Base-by-base conservation (phyloP, 345 rosid genomes). In the Turritis glabra region DNA sequence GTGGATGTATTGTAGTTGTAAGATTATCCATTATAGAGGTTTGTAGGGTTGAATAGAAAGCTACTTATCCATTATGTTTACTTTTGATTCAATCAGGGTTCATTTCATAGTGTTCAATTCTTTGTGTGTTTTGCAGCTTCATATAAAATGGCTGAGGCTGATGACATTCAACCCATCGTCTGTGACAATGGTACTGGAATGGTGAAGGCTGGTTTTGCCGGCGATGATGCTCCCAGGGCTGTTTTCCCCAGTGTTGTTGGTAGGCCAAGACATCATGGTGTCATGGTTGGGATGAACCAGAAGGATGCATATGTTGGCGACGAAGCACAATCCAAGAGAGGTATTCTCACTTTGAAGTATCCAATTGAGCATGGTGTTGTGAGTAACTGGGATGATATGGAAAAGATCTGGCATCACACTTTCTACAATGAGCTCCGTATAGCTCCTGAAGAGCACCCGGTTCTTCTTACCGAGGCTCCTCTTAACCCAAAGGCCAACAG, bases 381-480 rank as follows among this genome's bases (percentile, higher is more conserved):
- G 40, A 87, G 91, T 86, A 87, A 87, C 73, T 86, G 86, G 88
- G 88, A 86, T 75, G 90, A 84, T 66, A 82, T 86, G 90, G 88
- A 84, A 47, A 86, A 84, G 79, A 84, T 86, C 62, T 86, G 89
- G 89, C 89, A 85, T 78, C 89, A 85, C 80, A 85, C 87, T 64
- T 84, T 86, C 81, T 84, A 86, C 77, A 81, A 85, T 52, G 89
- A 85, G 81, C 83, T 85, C 17, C 86, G 89, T 17, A 85, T 85
- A 32, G 86, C 85, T 64, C 89, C 89, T 23, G 86, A 83, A 65
- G 89, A 85, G 37, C 89, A 85, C 69, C 89, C 89, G 0, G 89
- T 85, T 68, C 86, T 85, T 19, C 86, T 85, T 67, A 85, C 89
- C 32, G 89, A 85, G 62, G 89, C 89, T 27, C 89, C 89, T 33